Evolutionary conservation across 495 filamentous ascomycete genomes (phyloP).

Genomic region (Aspergillus hancockii): DNA sequence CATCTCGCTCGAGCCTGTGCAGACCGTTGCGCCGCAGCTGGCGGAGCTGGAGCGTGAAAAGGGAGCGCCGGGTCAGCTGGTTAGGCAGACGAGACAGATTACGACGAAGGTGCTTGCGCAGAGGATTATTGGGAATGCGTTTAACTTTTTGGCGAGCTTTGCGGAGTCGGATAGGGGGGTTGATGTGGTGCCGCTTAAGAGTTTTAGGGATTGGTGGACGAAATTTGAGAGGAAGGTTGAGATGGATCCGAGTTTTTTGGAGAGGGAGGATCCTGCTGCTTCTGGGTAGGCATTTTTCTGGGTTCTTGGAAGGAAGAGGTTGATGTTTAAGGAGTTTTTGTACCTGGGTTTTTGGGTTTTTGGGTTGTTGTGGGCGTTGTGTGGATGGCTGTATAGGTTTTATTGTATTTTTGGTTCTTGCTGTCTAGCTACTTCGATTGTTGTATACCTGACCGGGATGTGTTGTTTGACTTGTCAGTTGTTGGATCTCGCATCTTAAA

Average conservation of each 20-base stretch:
- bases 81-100: slow-evolving; percentile 35
- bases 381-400: not conserved
- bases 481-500: no score
- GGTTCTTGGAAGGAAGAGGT: no score
- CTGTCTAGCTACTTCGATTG: no score
- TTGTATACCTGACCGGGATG: no score
- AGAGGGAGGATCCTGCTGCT: slow-evolving; percentile 63
- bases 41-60: slow-evolving; percentile 53
- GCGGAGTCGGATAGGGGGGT: slow-evolving; percentile 58
- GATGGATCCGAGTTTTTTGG: slow-evolving; percentile 84
- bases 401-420: not conserved
- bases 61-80: slow-evolving; percentile 23
- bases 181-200: slow-evolving; percentile 88
- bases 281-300: slow-evolving; percentile 11
- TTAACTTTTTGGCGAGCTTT: slow-evolving; percentile 93
- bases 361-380: not conserved
- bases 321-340: no score
- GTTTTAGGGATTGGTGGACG: slow-evolving; percentile 94
- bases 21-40: slow-evolving; percentile 69
- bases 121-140: slow-evolving; percentile 93
- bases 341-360: not conserved
- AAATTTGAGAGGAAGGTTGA: slow-evolving; percentile 92
- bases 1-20: slow-evolving; percentile 76
- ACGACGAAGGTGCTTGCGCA: slow-evolving; percentile 80
- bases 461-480: no score